Conservation (phyloP, 2,329 filamentous ascomycete genomes). For the Pseudocercospora cruenta region DNA sequence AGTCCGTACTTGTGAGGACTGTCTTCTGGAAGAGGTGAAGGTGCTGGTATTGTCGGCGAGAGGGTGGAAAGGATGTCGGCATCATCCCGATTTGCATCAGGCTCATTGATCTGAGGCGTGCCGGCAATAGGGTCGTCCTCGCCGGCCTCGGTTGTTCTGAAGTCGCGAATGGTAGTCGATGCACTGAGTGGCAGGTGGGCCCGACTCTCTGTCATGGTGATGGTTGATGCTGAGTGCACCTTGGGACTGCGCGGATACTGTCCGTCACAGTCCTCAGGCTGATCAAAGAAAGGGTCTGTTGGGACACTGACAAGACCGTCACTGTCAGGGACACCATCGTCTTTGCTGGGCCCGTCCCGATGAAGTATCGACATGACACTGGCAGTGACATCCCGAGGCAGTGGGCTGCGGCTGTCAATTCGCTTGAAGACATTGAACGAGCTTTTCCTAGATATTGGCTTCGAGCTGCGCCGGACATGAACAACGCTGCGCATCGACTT, state of each 20-base stretch:
- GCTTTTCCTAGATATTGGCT: conserved; percentile 34
- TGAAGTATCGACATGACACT: conserved; percentile 32
- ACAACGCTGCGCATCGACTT: conserved; percentile 30
- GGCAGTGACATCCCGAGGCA: conserved; percentile 29
- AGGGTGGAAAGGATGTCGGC: conserved; percentile 23
- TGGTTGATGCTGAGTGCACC: conserved; percentile 31
- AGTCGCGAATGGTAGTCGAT: conserved; percentile 32
- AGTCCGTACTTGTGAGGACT: conserved; percentile 42
- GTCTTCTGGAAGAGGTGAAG: conserved; percentile 39
- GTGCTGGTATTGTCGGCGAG: conserved; percentile 38
- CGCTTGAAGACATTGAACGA: conserved; percentile 40
- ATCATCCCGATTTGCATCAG: conserved; percentile 11
- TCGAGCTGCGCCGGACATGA: conserved; percentile 27
- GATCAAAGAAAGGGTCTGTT: conserved; percentile 28
- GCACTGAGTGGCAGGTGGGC: conserved; percentile 31
- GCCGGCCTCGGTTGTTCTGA: conserved; percentile 7
- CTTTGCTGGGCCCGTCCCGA: conserved; percentile 24
- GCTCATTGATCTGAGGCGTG: conserved; percentile 14
- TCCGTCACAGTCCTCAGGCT: conserved; percentile 20
- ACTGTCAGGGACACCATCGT: conserved; percentile 19
- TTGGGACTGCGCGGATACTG: conserved; percentile 21
- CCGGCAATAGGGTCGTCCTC: conserved; percentile 18
- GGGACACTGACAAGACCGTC: conserved; percentile 16
- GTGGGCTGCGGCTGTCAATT: conserved; percentile 32
- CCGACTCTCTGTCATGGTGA: conserved; percentile 30